Conservation (phyloP, 495 filamentous ascomycete species). For the Letharia columbiana region DNA sequence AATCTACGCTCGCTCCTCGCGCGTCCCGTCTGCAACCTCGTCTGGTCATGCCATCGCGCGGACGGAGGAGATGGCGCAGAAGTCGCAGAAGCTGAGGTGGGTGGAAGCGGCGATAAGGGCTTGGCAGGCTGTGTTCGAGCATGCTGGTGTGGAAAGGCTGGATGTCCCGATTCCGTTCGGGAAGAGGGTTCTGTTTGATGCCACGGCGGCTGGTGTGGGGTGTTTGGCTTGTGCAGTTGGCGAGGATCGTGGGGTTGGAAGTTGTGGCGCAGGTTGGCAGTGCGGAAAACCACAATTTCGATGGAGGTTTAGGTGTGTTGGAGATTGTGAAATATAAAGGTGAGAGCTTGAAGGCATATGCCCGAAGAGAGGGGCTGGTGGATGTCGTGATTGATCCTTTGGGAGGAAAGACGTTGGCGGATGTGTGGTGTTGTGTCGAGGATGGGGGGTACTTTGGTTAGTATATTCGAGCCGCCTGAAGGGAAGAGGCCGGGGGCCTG, state of each 20-base stretch:
- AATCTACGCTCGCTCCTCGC: constrained; percentile 45
- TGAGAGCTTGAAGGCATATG: constrained; percentile 33
- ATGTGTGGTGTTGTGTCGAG: constrained; percentile 40
- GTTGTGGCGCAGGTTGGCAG: constrained; percentile 37
- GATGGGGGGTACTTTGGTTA: constrained; percentile 38
- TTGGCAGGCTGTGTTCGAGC: constrained; percentile 51
- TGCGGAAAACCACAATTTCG: too few species aligned
- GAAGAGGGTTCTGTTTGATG: constrained; percentile 42
- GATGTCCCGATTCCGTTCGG: constrained; percentile 22
- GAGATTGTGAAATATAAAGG: constrained; percentile 41
- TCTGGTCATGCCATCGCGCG: constrained; percentile 42
- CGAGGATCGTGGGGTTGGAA: constrained; percentile 34
- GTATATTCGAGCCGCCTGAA: constrained; percentile 45
- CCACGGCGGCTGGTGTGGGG: constrained; percentile 46
- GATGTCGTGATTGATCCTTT: constrained; percentile 48
- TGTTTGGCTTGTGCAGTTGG: constrained; percentile 50
- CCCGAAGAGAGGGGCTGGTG: constrained; percentile 28
- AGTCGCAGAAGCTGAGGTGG: constrained; percentile 40
- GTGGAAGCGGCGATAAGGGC: constrained; percentile 48
- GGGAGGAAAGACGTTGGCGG: constrained; percentile 37
- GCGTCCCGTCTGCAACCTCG: too few species aligned
- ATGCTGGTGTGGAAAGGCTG: constrained; percentile 32
- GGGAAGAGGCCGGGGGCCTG: constrained; percentile 32
- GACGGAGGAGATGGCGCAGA: constrained; percentile 42
- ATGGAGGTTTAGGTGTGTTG: constrained; percentile 41